phyloP scores from a whole-genome alignment of 441 rosid species.

The Breynia disticha region DNA sequence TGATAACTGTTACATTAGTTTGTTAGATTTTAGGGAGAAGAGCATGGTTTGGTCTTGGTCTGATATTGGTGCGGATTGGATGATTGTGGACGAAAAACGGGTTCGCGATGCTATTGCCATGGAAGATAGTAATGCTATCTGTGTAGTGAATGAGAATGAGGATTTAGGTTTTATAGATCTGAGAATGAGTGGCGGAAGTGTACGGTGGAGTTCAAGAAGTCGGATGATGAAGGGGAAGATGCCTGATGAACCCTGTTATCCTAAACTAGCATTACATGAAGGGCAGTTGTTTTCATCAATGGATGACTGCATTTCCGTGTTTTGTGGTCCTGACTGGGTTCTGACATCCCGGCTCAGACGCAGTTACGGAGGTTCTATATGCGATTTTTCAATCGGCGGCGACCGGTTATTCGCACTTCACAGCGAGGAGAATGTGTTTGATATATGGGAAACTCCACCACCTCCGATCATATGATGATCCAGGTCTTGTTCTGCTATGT shows the following conservation, averaged over 20 bases:
- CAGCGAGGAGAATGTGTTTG: conserved; percentile 79
- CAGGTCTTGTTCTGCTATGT: conserved; percentile 13
- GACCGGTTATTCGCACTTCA: conserved; percentile 82
- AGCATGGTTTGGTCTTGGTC: conserved; percentile 97
- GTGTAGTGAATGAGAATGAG: conserved; percentile 88
- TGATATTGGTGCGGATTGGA: conserved; percentile 52
- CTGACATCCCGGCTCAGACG: conserved; percentile 63
- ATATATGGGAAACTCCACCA: conserved; percentile 76
- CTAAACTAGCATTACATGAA: conserved; percentile 63
- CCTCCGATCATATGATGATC: conserved; percentile 61
- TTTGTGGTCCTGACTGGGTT: conserved; percentile 78
- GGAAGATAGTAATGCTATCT: conserved; percentile 68
- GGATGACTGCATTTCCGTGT: conserved; percentile 78
- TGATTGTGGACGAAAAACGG: conserved; percentile 59
- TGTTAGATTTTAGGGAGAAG: conserved; percentile 77
- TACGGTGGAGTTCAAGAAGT: conserved; percentile 93
- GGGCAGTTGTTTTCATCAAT: conserved; percentile 85
- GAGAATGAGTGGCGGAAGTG: conserved; percentile 52
- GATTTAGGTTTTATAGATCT: conserved; percentile 89
- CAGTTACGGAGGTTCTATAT: conserved; percentile 68
- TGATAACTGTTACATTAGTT: conserved; percentile 84
- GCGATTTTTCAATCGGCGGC: conserved; percentile 75
- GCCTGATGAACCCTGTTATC: conserved; percentile 87
- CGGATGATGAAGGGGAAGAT: conserved; percentile 69
- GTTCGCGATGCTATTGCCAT: conserved; percentile 89